phyloP scores from a whole-genome alignment of 768 basidiomycete genomes.

The Termitomyces titanicus region DNA sequence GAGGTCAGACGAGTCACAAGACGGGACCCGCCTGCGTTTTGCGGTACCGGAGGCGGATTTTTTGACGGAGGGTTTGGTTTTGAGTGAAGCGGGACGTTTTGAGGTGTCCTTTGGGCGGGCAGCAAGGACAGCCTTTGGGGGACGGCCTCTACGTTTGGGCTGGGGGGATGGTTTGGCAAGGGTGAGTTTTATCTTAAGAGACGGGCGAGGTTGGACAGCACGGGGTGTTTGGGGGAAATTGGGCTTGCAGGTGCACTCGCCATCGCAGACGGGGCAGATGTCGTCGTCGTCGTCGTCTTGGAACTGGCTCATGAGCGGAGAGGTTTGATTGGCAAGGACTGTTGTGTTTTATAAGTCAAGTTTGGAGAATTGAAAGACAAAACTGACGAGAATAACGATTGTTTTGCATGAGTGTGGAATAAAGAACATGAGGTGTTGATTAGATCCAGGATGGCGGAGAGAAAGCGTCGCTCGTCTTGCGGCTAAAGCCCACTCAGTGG shows the following conservation, averaged over 20 bases:
- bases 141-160: conserved; percentile 54
- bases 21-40: conserved; percentile 32
- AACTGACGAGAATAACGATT: conserved; percentile 34
- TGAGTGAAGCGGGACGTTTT: no score
- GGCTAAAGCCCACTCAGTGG: conserved; percentile 13
- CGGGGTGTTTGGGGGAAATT: no score
- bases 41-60: conserved; percentile 19
- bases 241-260: conserved; percentile 74
- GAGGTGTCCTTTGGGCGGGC: conserved; percentile 8
- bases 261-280: conserved; percentile 89
- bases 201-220: conserved; percentile 34
- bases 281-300: conserved; percentile 80
- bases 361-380: conserved; percentile 3
- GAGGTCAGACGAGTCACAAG: conserved; percentile 27
- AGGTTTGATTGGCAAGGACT: conserved; percentile 42
- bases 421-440: conserved; percentile 40
- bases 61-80: conserved; percentile 20
- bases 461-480: conserved; percentile 7
- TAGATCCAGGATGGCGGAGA: conserved; percentile 43
- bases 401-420: conserved; percentile 36
- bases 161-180: conserved; percentile 42
- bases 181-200: conserved; percentile 74
- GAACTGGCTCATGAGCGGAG: conserved; percentile 40
- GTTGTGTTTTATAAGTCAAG: conserved; percentile 13
- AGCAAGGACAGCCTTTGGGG: conserved; percentile 43